Conservation (phyloP, 2,329 filamentous ascomycete species). For the Aureobasidium leucospermi region DNA sequence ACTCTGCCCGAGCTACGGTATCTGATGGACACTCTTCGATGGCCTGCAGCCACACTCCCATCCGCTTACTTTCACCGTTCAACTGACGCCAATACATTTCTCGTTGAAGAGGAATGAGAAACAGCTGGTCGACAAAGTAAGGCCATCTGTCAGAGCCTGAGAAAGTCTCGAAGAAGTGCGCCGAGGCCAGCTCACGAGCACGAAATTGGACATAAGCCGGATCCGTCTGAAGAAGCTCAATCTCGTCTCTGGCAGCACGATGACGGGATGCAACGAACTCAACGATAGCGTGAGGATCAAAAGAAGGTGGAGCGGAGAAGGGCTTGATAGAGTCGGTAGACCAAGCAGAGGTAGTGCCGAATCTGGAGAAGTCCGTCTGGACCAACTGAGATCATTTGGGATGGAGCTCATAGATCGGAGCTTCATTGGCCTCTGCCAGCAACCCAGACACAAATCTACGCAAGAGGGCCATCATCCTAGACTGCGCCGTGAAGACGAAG, state of each 20-base stretch:
- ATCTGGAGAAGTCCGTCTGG: background rate
- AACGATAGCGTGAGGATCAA: background rate
- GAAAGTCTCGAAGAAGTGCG: background rate
- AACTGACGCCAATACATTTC: conserved; percentile 1
- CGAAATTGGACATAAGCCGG: background rate
- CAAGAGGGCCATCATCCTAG: background rate
- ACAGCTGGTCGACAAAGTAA: background rate
- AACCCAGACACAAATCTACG: background rate
- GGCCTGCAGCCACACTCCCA: background rate
- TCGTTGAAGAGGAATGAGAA: background rate
- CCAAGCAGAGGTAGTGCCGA: background rate
- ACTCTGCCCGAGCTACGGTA: background rate
- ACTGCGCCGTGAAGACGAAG: background rate
- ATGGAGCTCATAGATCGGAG: background rate
- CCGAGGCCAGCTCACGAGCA: background rate
- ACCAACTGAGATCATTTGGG: background rate
- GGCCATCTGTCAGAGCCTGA: background rate
- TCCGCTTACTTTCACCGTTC: background rate
- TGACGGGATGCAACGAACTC: background rate
- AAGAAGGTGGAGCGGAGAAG: background rate
- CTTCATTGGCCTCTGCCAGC: background rate
- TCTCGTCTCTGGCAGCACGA: background rate
- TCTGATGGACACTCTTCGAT: background rate
- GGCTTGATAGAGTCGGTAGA: background rate
- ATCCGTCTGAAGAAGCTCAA: background rate